A percentile compares a stretch with the other conserved stretches of the same genome.
phyloP scores from a whole-genome alignment of 768 basidiomycete genomes.

The Favolaschia claudopus region DNA sequence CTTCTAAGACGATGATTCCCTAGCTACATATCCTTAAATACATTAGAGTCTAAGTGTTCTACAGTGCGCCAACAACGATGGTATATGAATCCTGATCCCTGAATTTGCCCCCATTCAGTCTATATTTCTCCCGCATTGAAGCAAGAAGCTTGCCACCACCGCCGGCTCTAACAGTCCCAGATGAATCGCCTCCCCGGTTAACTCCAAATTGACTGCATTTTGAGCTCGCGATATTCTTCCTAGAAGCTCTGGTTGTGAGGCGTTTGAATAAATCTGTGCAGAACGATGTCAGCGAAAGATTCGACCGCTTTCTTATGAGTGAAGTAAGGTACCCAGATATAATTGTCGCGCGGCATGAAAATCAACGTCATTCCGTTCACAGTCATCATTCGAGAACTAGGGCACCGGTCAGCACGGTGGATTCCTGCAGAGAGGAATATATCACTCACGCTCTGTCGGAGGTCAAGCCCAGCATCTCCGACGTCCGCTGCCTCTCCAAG shows the following conservation, averaged over 20 bases:
- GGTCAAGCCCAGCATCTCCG: conserved; percentile 49
- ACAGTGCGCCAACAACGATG: background rate
- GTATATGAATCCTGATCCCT: background rate
- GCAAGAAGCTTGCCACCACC: conserved; percentile 52
- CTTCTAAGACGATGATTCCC: too few relatives aligned
- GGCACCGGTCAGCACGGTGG: background rate
- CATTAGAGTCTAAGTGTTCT: background rate
- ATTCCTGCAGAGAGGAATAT: background rate
- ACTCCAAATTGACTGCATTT: conserved; percentile 49
- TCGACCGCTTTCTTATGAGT: background rate
- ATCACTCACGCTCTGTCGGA: conserved; percentile 43
- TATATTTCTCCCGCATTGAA: conserved; percentile 54
- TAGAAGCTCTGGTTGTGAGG: conserved; percentile 35
- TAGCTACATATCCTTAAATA: too few relatives aligned
- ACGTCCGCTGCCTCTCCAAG: conserved; percentile 40
- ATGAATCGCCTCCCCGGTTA: conserved; percentile 55
- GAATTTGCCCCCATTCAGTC: conserved; percentile 38
- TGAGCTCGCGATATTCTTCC: conserved; percentile 44
- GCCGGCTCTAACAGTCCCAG: conserved; percentile 52
- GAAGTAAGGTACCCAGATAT: conserved; percentile 27
- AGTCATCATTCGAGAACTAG: conserved; percentile 16
- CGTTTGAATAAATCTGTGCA: conserved; percentile 8
- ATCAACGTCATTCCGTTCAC: conserved; percentile 7
- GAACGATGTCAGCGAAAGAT: background rate
- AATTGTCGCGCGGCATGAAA: conserved; percentile 22